phyloP scores from a whole-genome alignment of 2,329 filamentous ascomycete species.

The Aspergillus ustus region DNA sequence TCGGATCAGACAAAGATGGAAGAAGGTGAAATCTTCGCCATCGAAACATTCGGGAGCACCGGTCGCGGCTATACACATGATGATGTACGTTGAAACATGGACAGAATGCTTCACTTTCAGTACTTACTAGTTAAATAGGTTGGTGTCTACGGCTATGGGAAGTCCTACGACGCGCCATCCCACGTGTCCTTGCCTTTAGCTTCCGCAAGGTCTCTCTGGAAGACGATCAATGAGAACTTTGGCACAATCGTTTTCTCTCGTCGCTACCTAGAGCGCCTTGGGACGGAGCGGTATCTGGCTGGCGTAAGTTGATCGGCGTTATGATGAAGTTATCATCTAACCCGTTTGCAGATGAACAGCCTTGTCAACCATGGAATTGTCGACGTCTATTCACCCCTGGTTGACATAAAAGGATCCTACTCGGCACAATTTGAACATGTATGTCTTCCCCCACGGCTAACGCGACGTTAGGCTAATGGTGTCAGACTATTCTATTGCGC shows the following conservation, averaged over 20 bases:
- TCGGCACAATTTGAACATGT: constrained; percentile 68
- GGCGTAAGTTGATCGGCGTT: constrained; percentile 49
- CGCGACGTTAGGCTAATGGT: background rate
- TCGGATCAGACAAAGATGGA: constrained; percentile 59
- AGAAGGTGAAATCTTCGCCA: constrained; percentile 62
- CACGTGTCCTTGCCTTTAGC: constrained; percentile 48
- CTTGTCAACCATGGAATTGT: constrained; percentile 63
- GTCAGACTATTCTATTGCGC: constrained; percentile 54
- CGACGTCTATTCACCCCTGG: constrained; percentile 60
- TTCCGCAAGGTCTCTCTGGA: constrained; percentile 61
- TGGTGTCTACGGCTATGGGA: constrained; percentile 59
- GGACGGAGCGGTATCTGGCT: constrained; percentile 61
- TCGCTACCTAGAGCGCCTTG: constrained; percentile 68
- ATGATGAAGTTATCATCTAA: constrained; percentile 21
- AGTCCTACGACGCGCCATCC: constrained; percentile 44
- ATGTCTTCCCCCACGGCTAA: constrained; percentile 16
- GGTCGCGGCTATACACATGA: constrained; percentile 55
- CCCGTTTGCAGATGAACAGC: constrained; percentile 57
- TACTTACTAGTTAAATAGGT: constrained; percentile 35
- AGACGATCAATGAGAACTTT: constrained; percentile 66
- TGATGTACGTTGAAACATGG: constrained; percentile 42
- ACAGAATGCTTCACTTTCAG: background rate
- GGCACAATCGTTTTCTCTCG: constrained; percentile 65
- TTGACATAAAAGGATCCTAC: constrained; percentile 64
- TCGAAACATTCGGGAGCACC: constrained; percentile 63